Evolutionary conservation across 1,139 yeast species (phyloP).

Genomic region (Magnusiomyces ingens): DNA sequence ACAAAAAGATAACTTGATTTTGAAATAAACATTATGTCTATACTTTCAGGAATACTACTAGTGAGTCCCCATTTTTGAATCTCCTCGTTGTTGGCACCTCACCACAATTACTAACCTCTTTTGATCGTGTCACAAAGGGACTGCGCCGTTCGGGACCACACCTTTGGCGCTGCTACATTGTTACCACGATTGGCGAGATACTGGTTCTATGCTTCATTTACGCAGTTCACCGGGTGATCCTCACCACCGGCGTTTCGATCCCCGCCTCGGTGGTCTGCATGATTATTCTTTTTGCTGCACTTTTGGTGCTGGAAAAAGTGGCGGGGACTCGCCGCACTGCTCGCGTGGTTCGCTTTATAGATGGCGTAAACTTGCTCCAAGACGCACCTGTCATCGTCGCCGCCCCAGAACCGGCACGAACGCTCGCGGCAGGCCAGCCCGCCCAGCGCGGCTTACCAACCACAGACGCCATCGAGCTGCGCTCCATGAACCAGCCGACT

Average conservation of each 20-base stretch:
- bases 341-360: conserved; percentile 42
- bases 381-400: too few species aligned
- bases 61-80: too few species aligned
- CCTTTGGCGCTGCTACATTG: conserved; percentile 8
- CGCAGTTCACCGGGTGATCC: conserved; percentile 53
- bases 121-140: conserved; percentile 6
- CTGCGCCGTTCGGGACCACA: conserved; percentile 9
- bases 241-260: conserved; percentile 48
- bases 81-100: too few species aligned
- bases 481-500: too few species aligned
- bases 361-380: conserved; percentile 31
- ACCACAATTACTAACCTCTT: too few species aligned
- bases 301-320: conserved; percentile 36
- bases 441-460: too few species aligned
- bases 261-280: conserved; percentile 75
- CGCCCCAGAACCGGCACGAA: too few species aligned
- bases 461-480: too few species aligned
- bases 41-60: too few species aligned
- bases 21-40: too few species aligned
- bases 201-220: conserved; percentile 44
- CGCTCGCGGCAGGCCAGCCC: too few species aligned
- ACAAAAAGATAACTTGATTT: too few species aligned
- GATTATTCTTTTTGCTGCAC: conserved; percentile 50
- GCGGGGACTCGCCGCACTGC: conserved; percentile 38
- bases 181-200: conserved; percentile 10